Evolutionary conservation across 441 rosid genomes (phyloP).

Genomic region (Erysimum cheiri): DNA sequence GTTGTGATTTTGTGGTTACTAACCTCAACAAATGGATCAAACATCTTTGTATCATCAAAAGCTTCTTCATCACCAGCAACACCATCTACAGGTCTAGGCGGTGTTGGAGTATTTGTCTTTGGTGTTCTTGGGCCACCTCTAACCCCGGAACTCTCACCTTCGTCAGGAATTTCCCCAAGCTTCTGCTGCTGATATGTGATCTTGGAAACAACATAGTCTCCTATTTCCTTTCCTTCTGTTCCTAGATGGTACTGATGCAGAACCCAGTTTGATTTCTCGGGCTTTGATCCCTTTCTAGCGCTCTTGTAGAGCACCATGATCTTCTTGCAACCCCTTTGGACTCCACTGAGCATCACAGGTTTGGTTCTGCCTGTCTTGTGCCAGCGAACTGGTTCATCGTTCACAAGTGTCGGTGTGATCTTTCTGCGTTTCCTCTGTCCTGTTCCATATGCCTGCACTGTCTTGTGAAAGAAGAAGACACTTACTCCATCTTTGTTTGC

Average conservation of each 20-base stretch:
- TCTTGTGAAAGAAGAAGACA: conserved; percentile 80
- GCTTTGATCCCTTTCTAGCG: conserved; percentile 70
- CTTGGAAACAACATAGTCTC: conserved; percentile 81
- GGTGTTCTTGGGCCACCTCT: conserved; percentile 74
- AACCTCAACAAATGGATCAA: conserved; percentile 43
- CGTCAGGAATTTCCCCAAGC: conserved; percentile 49
- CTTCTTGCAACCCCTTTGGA: conserved; percentile 81
- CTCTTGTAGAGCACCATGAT: conserved; percentile 89
- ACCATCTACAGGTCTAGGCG: conserved; percentile 52
- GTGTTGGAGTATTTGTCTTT: conserved; percentile 60
- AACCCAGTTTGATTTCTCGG: conserved; percentile 84
- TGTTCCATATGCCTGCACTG: conserved; percentile 81
- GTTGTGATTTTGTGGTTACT: neutral
- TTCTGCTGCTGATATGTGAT: conserved; percentile 71
- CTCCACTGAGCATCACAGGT: conserved; percentile 62
- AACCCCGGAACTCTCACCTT: conserved; percentile 47
- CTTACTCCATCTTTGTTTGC: conserved; percentile 84
- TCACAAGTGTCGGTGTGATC: conserved; percentile 53
- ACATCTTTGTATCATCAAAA: conserved; percentile 43
- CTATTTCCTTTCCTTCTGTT: conserved; percentile 72
- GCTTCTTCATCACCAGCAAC: conserved; percentile 48
- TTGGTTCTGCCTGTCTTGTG: conserved; percentile 97
- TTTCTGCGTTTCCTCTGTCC: conserved; percentile 95
- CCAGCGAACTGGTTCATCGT: conserved; percentile 84
- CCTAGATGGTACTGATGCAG: conserved; percentile 95